Conservation (phyloP, 169 alveolate genomes). For the Plasmodium malariae region DNA sequence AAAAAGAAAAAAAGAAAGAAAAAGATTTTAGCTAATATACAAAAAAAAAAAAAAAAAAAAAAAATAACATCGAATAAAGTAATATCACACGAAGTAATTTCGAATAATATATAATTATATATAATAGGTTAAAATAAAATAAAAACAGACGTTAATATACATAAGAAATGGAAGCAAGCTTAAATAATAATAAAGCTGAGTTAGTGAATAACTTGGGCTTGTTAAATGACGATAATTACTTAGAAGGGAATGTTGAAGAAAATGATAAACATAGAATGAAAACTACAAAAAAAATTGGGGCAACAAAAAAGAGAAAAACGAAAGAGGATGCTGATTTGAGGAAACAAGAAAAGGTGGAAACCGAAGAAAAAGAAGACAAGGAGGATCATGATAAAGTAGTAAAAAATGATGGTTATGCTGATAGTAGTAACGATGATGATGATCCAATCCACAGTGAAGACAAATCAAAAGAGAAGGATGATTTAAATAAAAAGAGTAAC, state of each 20-base stretch:
- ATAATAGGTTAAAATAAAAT: neutral
- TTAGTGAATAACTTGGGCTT: neutral
- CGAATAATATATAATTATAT: too few relatives aligned
- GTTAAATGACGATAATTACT: constrained; percentile 11
- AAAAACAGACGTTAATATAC: too few relatives aligned
- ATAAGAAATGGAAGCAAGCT: constrained; percentile 17
- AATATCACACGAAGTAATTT: too few relatives aligned
- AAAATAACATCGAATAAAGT: too few relatives aligned
- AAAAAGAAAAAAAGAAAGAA: too few relatives aligned
- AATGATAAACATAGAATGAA: constrained; percentile 18
- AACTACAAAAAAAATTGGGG: neutral
- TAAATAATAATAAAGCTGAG: constrained; percentile 7
- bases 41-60: too few relatives aligned
- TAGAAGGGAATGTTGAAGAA: constrained; percentile 12
- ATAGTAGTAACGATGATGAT: neutral
- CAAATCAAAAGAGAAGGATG: neutral
- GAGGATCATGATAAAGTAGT: neutral
- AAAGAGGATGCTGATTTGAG: constrained; percentile 12
- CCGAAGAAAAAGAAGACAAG: neutral
- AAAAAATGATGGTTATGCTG: neutral
- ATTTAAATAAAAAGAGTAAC: neutral
- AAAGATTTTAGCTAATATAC: too few relatives aligned
- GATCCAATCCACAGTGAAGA: neutral
- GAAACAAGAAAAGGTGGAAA: constrained; percentile 7
- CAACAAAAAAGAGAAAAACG: constrained; percentile 31